Base-by-base conservation (phyloP, 257 asterid genomes). In the Scutellaria barbata region DNA sequence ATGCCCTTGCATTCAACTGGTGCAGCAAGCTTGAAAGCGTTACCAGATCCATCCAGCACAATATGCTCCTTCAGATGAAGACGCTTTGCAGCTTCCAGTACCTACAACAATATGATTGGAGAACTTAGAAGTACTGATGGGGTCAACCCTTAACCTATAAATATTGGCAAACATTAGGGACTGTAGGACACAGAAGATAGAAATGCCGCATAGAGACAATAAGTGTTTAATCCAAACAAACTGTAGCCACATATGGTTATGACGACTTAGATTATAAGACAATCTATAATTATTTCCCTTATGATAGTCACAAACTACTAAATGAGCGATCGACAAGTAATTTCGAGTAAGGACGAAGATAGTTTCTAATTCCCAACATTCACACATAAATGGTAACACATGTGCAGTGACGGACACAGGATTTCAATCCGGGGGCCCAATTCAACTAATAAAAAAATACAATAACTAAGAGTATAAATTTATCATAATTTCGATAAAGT, bases 1-100 rank as follows among this genome's bases (percentile, higher is more conserved):
- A 92, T 95, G 76, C 98, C 99, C 82, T 95, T 95, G 88, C 95
- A 89, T 85, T 92, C 98, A 73, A 92, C 98, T 54, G 99, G 98
- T 65, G 98, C 99, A 71, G 97, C 98, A 76, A 95, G 80, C 80
- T 85, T 90, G 80, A 87, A 81, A 68, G 76, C 81, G 80, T 89
- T 89, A 67, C 94, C 97, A 77, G 96, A 85, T 75, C 86, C 96
- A 76, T 95, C 99, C 22, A 84, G 89, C 72, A 95, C 97, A 25
- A 80, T 40, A 72, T 95, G 97, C 78, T 92, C 96, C 85, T 95
- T 89, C 87, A 95, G 85, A 81, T 87, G 97, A 66, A 95, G 94
- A 79, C 83, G 91, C 58, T 88, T 95, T 14, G 99, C 92, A 79
- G 97, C 98, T 81, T 89, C 96, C 37, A 84, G 79, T 22, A 95